Evolutionary conservation across 495 filamentous ascomycete species (phyloP).

Genomic region (Aspergillus hancockii): DNA sequence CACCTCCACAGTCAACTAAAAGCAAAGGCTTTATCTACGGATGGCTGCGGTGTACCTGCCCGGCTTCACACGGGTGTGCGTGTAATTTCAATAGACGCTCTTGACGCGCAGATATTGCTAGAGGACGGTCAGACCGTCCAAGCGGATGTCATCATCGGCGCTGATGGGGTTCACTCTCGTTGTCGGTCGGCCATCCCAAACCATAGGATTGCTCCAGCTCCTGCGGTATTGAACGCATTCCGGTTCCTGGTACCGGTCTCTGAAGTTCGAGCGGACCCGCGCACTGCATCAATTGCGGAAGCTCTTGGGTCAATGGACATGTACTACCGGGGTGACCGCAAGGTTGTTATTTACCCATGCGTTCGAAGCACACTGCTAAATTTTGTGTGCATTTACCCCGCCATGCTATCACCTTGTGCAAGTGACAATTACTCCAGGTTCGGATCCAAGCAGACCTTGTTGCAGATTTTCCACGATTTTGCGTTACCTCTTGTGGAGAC

Average conservation of each 20-base stretch:
- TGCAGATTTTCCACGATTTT: conserved; percentile 46
- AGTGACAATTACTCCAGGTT: neutral
- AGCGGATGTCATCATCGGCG: conserved; percentile 10
- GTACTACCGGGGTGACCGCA: conserved; percentile 43
- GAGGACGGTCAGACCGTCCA: neutral
- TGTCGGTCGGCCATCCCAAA: neutral
- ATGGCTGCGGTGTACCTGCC: conserved; percentile 5
- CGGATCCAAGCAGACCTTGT: conserved; percentile 29
- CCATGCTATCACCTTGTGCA: neutral
- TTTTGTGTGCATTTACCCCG: conserved; percentile 8
- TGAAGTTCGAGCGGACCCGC: neutral
- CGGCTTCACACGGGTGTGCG: neutral
- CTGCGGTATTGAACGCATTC: neutral
- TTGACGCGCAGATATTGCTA: neutral
- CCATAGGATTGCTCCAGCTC: neutral
- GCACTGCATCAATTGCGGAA: conserved; percentile 31
- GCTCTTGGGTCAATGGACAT: conserved; percentile 38
- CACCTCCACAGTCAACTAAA: conserved; percentile 9
- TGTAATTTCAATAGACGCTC: neutral
- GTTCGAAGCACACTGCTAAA: conserved; percentile 9
- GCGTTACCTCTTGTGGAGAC: conserved; percentile 36
- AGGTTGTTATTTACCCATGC: conserved; percentile 55
- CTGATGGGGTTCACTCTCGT: conserved; percentile 10
- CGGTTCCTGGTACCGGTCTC: conserved; percentile 5
- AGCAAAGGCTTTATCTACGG: neutral